Evolutionary conservation across 1,284 basidiomycete species (phyloP).

Genomic region (Pseudozyma flocculosa): DNA sequence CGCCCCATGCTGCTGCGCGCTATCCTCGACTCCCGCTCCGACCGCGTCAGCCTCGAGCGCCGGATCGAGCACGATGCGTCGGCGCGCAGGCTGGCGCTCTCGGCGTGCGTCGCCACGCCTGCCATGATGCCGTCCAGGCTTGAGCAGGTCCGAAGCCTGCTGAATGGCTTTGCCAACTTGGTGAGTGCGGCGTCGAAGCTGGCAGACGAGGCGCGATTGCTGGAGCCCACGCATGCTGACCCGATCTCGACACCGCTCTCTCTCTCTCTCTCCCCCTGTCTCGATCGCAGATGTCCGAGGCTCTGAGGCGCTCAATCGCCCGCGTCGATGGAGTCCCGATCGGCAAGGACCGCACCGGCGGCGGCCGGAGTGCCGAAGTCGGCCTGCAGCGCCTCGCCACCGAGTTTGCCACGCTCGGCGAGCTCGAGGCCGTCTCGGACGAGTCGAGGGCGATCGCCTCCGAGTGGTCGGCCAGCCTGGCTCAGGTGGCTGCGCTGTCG

Average conservation of each 20-base stretch:
- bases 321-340: not conserved
- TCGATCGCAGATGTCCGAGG: not conserved
- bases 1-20: conserved; percentile 18
- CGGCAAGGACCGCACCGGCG: not conserved
- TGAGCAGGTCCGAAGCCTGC: conserved; percentile 6
- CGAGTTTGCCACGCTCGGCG: not conserved
- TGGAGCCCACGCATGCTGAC: too few relatives aligned
- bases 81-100: conserved; percentile 21
- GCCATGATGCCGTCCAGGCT: conserved; percentile 25
- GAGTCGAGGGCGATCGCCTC: too few relatives aligned
- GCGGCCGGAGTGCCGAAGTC: not conserved
- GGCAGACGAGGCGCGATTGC: too few relatives aligned
- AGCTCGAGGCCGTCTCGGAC: not conserved
- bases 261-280: too few relatives aligned
- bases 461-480: not conserved
- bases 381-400: not conserved
- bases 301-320: not conserved
- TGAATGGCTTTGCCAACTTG: not conserved
- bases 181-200: too few relatives aligned
- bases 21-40: conserved; percentile 24
- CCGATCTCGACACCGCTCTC: too few relatives aligned
- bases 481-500: too few relatives aligned
- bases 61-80: conserved; percentile 21
- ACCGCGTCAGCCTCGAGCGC: conserved; percentile 18
- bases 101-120: conserved; percentile 19